Evolutionary conservation across 768 basidiomycete genomes (phyloP).

Genomic region (Tylopilus subfusipes): DNA sequence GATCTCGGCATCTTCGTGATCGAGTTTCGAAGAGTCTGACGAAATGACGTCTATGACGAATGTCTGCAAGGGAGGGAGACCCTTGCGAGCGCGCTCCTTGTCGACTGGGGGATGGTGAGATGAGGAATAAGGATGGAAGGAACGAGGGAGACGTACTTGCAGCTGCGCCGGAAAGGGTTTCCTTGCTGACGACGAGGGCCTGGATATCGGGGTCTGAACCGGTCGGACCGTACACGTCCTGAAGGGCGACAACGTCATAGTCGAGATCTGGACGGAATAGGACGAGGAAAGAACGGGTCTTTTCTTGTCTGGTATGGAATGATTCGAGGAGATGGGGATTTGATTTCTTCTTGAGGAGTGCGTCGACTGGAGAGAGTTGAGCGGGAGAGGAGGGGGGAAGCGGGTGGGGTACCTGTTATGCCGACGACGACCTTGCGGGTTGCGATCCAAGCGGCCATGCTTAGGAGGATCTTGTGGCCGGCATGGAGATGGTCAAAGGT

Average conservation of each 20-base stretch:
- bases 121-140: background rate
- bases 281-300: conserved; percentile 64
- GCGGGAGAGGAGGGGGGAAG: conserved; percentile 5
- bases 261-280: conserved; percentile 65
- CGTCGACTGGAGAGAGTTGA: conserved; percentile 50
- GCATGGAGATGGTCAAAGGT: conserved; percentile 98
- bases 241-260: conserved; percentile 69
- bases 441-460: conserved; percentile 86
- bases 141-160: conserved; percentile 45
- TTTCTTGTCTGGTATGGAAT: conserved; percentile 50
- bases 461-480: conserved; percentile 94
- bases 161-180: conserved; percentile 74
- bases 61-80: conserved; percentile 56
- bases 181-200: conserved; percentile 86
- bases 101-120: conserved; percentile 48
- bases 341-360: conserved; percentile 66
- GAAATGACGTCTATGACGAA: conserved; percentile 92
- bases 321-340: conserved; percentile 66
- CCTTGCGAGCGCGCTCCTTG: conserved; percentile 49
- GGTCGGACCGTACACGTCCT: conserved; percentile 91
- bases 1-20: conserved; percentile 61
- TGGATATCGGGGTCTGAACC: conserved; percentile 86
- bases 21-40: conserved; percentile 52
- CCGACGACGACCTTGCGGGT: conserved; percentile 82
- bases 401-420: conserved; percentile 58